Base-by-base conservation (phyloP, 805 yeast species). In the Starmerella apicola region DNA sequence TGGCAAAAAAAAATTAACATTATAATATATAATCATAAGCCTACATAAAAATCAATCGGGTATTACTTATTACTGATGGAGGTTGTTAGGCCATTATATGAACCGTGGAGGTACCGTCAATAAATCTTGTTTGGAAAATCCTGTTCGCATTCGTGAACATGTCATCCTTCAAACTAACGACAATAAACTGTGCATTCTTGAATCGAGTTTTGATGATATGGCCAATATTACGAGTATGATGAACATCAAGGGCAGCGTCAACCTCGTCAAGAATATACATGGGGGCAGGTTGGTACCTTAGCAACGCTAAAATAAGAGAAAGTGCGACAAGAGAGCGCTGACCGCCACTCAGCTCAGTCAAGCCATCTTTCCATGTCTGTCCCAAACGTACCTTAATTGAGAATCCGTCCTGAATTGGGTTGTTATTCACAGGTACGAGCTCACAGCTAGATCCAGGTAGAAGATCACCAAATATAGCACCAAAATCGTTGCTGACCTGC, bases 181-280 rank as follows among this genome's bases (percentile, higher is more conserved):
- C 94, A 48, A 91, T 88, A 58, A 91, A 91, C 57, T 91, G 99
- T 2, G 96, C 81, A 1, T 94, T 95, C 59, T 82, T 81, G 63
- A 91, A 91, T 51, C 95, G 67, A 0, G 96, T 88, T 62, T 88
- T 91, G 60, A 91, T 91, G 57, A 91, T 67, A 55, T 84, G 95
- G 3, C 99, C 99, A 54, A 91, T 91, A 54, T 91, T 91, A 59
- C 91, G 97, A 1, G 99, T 91, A 57, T 91, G 99, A 43, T 93
- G 82, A 48, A 88, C 70, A 67, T 91, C 99, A 49, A 91, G 69
- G 1, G 99, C 99, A 1, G 99, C 98, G 64, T 91, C 98, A 28
- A 91, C 96, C 63, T 91, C 98, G 62, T 91, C 98, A 42, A 91
- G 65, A 51, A 91, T 88, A 56, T 91, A 91, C 94, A 91, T 82